Base-by-base conservation (phyloP, 2,329 filamentous ascomycete species). In the Ophiostoma australiae region DNA sequence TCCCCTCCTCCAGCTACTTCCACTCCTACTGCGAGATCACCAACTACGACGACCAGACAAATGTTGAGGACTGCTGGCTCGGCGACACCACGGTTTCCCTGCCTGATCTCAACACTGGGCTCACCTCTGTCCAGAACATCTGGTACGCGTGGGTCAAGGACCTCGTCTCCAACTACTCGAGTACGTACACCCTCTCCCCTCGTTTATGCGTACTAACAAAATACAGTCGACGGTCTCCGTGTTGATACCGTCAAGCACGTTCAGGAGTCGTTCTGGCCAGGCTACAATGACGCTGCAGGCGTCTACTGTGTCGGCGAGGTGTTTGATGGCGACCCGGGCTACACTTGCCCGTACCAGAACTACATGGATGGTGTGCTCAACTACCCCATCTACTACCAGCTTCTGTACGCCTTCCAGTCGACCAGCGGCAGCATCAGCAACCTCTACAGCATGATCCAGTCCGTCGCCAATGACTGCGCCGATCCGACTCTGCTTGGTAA, bases 201-300 rank as follows among this genome's bases (percentile, higher is more conserved):
- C 6, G 13, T 6, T 33, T 5, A 33, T 17, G 58, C 27, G 6
- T 63, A 13, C 58, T 63, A 27, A 63, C 58, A 35, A 27, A 58
- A 20, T n/a, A 27, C 35, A 66, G 63, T 80, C 31, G 87, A 88
- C 76, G 86, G 87, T 2, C 79, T 88, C 13, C 85, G 87, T 44
- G 84, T 89, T 74, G 87, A 89, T 73, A 88, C 85, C 0, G 86
- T 86, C 73, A 88, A 87, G 78, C 86, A 89, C 76, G 85, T 89
- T 17, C 82, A 87, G 73, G 83, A 84, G 72, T 81, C 81, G 13
- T 90, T 89, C 77, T 88, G 87, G 80, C 79, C 85, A 0, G 78
- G 76, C 0, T 90, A 89, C 74, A 79, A 82, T 31, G 75, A 80
- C 7, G 84, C 83, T 1, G 82, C 86, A 0, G 87, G 86, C 4